phyloP scores from a whole-genome alignment of 306 rosid species.

The Lotus japonicus region DNA sequence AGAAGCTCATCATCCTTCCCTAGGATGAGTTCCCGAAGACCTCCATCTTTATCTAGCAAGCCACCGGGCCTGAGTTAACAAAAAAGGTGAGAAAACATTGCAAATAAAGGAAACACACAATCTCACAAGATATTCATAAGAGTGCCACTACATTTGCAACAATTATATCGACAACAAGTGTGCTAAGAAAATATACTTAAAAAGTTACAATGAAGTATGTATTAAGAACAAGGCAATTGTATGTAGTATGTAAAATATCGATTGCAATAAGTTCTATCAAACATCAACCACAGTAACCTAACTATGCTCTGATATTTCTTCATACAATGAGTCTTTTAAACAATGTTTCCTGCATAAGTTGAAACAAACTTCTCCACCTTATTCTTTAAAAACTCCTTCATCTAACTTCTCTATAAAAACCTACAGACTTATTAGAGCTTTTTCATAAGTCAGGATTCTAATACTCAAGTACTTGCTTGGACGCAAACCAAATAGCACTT shows the following conservation, averaged over 20 bases:
- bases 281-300: background rate
- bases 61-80: slow-evolving; percentile 79
- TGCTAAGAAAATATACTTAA: background rate
- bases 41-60: slow-evolving; percentile 84
- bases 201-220: background rate
- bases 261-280: background rate
- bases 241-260: background rate
- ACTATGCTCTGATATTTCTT: background rate
- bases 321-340: too few relatives aligned
- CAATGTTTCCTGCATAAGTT: too few relatives aligned
- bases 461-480: too few relatives aligned
- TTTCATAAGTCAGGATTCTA: too few relatives aligned
- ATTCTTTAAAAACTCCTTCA: too few relatives aligned
- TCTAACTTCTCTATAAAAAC: too few relatives aligned
- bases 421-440: too few relatives aligned
- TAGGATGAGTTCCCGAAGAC: slow-evolving; percentile 61
- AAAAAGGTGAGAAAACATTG: background rate
- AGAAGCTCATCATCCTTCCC: slow-evolving; percentile 96
- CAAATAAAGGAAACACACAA: background rate
- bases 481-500: too few relatives aligned
- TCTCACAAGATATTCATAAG: background rate
- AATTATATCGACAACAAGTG: background rate
- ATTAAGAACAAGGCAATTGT: background rate
- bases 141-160: background rate
- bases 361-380: too few relatives aligned